Conservation (phyloP, 2,329 filamentous ascomycete species). For the Pestalotiopsis fici region DNA sequence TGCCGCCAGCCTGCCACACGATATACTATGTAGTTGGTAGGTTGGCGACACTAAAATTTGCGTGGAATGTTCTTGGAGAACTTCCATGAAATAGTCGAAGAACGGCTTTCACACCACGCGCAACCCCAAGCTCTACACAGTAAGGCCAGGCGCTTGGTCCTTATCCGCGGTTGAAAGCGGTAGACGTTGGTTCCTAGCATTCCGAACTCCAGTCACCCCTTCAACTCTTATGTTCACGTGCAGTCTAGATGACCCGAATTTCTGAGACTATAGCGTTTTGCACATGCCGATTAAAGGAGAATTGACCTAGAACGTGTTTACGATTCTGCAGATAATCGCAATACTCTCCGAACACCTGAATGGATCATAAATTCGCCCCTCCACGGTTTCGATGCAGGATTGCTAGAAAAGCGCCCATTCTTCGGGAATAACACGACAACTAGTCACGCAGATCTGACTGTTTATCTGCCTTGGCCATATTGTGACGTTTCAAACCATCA, state of each 20-base stretch:
- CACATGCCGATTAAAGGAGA: too few relatives aligned
- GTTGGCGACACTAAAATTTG: background rate
- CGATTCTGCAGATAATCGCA: too few relatives aligned
- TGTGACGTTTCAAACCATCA: too few relatives aligned
- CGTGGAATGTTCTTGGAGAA: background rate
- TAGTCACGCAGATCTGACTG: background rate
- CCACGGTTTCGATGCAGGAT: too few relatives aligned
- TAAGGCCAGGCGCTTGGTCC: background rate
- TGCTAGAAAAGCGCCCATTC: background rate
- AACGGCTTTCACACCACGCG: background rate
- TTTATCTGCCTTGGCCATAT: background rate
- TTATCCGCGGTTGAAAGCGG: background rate
- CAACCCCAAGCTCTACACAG: background rate
- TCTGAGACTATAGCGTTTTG: too few relatives aligned
- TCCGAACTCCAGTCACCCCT: background rate
- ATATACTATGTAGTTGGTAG: too few relatives aligned
- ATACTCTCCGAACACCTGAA: too few relatives aligned
- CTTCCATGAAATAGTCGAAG: background rate
- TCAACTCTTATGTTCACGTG: too few relatives aligned
- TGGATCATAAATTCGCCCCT: too few relatives aligned
- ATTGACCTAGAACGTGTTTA: too few relatives aligned
- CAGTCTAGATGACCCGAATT: too few relatives aligned
- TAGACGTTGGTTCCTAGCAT: background rate
- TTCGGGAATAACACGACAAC: background rate
- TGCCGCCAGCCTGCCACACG: too few relatives aligned